Evolutionary conservation across 176 grass and related monocot genomes (phyloP).

Genomic region (Alloteropsis semialata): DNA sequence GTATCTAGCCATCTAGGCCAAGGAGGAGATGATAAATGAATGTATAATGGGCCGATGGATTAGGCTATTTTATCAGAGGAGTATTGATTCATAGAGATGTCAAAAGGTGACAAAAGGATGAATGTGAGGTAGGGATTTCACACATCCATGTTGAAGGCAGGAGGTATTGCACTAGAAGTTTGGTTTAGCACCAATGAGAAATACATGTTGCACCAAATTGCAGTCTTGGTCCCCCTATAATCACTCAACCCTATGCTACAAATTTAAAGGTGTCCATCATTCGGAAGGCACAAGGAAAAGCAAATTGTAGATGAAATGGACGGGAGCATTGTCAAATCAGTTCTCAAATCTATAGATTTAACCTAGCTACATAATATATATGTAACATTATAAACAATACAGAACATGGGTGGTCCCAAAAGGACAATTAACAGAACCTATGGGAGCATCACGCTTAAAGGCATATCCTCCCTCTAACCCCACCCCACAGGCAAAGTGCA

Average conservation of each 20-base stretch:
- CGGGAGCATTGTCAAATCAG: slow-evolving; percentile 25
- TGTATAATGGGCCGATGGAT: not conserved
- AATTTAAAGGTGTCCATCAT: slow-evolving; percentile 12
- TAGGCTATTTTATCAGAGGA: not conserved
- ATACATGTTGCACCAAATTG: slow-evolving; percentile 11
- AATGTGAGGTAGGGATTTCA: slow-evolving; percentile 1
- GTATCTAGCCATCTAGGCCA: not conserved
- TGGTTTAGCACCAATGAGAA: slow-evolving; percentile 33
- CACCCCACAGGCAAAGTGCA: slow-evolving; percentile 26
- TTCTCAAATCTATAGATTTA: slow-evolving; percentile 8
- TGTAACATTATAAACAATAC: slow-evolving; percentile 23
- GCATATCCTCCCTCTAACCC: slow-evolving; percentile 15
- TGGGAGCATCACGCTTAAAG: slow-evolving; percentile 29
- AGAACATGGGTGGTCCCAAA: slow-evolving; percentile 27
- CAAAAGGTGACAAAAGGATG: not conserved
- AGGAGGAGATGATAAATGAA: not conserved
- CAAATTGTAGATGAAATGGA: slow-evolving; percentile 33
- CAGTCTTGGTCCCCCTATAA: slow-evolving; percentile 22
- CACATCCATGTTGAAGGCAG: not conserved
- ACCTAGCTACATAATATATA: slow-evolving; percentile 34
- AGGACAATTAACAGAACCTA: slow-evolving; percentile 19
- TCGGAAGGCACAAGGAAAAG: slow-evolving; percentile 1
- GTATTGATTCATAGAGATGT: slow-evolving; percentile 2
- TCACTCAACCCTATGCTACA: slow-evolving; percentile 24
- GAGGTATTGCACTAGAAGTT: not conserved